Base-by-base conservation (phyloP, 2,329 filamentous ascomycete genomes). In the Colletotrichum neosansevieriae region DNA sequence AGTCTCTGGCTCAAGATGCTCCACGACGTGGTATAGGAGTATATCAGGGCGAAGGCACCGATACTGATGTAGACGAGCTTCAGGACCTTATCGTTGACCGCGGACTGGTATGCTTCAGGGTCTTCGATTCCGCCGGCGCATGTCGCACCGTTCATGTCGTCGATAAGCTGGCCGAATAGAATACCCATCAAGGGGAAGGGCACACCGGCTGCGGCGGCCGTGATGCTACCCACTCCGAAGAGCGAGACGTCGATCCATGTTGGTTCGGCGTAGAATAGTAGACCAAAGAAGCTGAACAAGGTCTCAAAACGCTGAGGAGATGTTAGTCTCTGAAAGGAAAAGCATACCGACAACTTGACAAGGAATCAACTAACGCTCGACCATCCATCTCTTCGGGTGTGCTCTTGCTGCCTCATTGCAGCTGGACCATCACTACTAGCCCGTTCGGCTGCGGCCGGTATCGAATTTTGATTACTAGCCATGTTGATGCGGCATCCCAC, bases 1-100 rank as follows among this genome's bases (percentile, higher is more conserved):
- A 91, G 78, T 1, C 88, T 83, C 71, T 86, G 85, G 44, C 87
- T 86, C 64, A 81, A 79, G 65, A 89, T 76, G 66, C 80, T 86
- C 87, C 87, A 90, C 74, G 85, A 89, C 12, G 83, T 79, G n/a
- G 86, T 81, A 72, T 90, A 84, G 56, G 81, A 76, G 74, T 90
- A 91, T 66, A 90, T 88, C 58, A 84, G 76, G 50, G 83, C 80
- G 67, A 91, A 89, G 61, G 85, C 82, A 11, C 83, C 88, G 63
- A 90, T 85, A 13, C 86, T 85, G 36, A 91, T 79, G 73, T 89
- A 90, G 4, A 90, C 83, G 32, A 91, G 79, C 44, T 83, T 69
- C 73, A 89, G 75, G 34, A 91, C 83, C 83, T 86, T 88, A 61
- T 76, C 72, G 69, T 85, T 80, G 62, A 86, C 81, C 24, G 71